Base-by-base conservation (phyloP, 1,139 yeast species). In the Diutina neorugosa region DNA sequence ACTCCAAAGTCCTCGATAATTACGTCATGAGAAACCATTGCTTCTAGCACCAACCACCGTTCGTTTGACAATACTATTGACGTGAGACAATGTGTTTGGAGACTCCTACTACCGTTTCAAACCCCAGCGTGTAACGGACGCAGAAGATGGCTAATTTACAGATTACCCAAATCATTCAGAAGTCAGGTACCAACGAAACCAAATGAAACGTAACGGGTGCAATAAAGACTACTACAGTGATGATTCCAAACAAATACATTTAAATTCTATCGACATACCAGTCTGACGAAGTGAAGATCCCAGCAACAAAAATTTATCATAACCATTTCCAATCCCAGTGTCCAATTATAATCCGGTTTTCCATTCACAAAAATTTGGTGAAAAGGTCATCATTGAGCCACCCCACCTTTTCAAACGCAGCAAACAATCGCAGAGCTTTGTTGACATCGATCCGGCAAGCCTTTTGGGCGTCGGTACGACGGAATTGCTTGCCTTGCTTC, bases 371-470 rank as follows among this genome's bases (percentile, higher is more conserved):
- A 63, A 67, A 82, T 65, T 78, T 74, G 55, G 69, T 72, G 68
- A 91, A 89, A 67, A 82, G 81, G 48, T 74, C 73, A 67, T 91
- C 96, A 34, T 87, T 80, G 58, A 93, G 80, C 98, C 98, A 93
- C 51, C 98, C 98, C 47, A 88, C 96, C 68, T 84, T 86, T 68
- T 93, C 98, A 66, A 82, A 93, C 34, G 97, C 94, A 34, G 95
- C 94, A 74, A 82, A 93, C 55, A 93, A 73, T 61, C 98, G 78
- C 54, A 95, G 85, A 1, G 98, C 98, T 69, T 93, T 93, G 69
- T 93, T 93, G 55, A 93, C 98, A 69, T 93, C 98, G 58, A 93
- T 91, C 60, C 96, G 81, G 67, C 98, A 91, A 9, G 97, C 96
- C 74, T 93, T 91, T 69, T 93, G 98, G 14, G 97, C 95, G 67